A percentile compares a stretch with the other conserved stretches of the same genome.
Conservation (phyloP, 1,139 yeast genomes). For the Hanseniaspora sp. region DNA sequence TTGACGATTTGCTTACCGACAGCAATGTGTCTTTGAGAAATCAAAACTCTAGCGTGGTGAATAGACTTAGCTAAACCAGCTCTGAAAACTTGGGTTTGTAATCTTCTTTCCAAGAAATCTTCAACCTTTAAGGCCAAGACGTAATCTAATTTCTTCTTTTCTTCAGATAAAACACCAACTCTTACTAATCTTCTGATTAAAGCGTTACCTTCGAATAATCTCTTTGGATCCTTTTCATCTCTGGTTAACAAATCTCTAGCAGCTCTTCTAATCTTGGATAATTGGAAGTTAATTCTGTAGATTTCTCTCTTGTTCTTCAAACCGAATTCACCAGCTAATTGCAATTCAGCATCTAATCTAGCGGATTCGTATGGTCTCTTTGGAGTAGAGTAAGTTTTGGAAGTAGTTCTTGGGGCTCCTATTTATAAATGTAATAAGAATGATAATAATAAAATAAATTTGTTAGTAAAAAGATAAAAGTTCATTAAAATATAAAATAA, state of each 20-base stretch:
- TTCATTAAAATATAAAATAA: neutral
- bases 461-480: constrained; percentile 1
- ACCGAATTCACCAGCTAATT: constrained; percentile 99
- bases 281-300: constrained; percentile 97
- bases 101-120: constrained; percentile 99
- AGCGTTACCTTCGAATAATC: constrained; percentile 99
- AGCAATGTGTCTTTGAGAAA: constrained; percentile 98
- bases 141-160: constrained; percentile 99
- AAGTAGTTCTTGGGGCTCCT: constrained; percentile 98
- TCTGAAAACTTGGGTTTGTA: constrained; percentile 99
- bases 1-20: constrained; percentile 99
- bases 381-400: constrained; percentile 99
- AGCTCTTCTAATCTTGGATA: constrained; percentile 99
- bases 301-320: constrained; percentile 99
- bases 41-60: constrained; percentile 99
- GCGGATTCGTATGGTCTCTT: constrained; percentile 95
- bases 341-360: constrained; percentile 98
- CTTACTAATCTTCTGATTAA: constrained; percentile 96
- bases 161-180: constrained; percentile 98
- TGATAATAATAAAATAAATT: neutral
- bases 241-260: constrained; percentile 99
- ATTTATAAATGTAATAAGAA: constrained; percentile 10
- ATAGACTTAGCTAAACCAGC: constrained; percentile 98
- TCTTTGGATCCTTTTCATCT: constrained; percentile 99
- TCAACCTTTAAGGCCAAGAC: constrained; percentile 91